Conservation (phyloP, 768 basidiomycete species). For the Hygrophoropsis aurantiaca region DNA sequence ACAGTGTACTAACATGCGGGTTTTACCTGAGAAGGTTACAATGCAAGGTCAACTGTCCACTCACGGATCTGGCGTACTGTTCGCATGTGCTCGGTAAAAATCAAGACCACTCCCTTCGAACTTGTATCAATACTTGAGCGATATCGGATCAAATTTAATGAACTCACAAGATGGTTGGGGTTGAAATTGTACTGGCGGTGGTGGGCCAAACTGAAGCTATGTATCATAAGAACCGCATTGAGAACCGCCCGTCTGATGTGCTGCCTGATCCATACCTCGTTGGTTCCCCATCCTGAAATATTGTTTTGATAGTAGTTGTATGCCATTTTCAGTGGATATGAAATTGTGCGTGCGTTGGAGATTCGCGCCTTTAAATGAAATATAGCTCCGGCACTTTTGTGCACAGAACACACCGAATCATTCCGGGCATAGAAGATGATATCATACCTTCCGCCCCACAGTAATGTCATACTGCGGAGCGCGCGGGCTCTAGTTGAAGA, state of each 20-base stretch:
- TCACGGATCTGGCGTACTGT: slow-evolving; percentile 53
- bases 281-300: slow-evolving; percentile 50
- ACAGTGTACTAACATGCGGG: slow-evolving; percentile 27
- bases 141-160: slow-evolving; percentile 3
- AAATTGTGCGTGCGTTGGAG: no score
- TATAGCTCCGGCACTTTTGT: no score
- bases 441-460: neutral
- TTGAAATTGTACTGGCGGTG: slow-evolving; percentile 32
- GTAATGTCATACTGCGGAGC: neutral
- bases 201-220: slow-evolving; percentile 33
- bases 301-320: slow-evolving; percentile 44
- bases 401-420: no score
- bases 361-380: no score
- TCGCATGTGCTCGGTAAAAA: slow-evolving; percentile 63
- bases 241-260: neutral
- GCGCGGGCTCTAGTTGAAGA: no score
- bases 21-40: slow-evolving; percentile 1
- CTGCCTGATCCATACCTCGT: slow-evolving; percentile 23
- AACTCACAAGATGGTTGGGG: slow-evolving; percentile 56
- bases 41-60: slow-evolving; percentile 26
- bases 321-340: slow-evolving; percentile 30
- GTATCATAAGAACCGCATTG: neutral
- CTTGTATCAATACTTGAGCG: slow-evolving; percentile 2
- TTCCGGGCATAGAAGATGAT: neutral
- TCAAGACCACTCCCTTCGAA: slow-evolving; percentile 58